A percentile compares a stretch with the other conserved stretches of the same genome.
Evolutionary conservation across 805 yeast species (phyloP).

Genomic region (Kuraishia borneana): DNA sequence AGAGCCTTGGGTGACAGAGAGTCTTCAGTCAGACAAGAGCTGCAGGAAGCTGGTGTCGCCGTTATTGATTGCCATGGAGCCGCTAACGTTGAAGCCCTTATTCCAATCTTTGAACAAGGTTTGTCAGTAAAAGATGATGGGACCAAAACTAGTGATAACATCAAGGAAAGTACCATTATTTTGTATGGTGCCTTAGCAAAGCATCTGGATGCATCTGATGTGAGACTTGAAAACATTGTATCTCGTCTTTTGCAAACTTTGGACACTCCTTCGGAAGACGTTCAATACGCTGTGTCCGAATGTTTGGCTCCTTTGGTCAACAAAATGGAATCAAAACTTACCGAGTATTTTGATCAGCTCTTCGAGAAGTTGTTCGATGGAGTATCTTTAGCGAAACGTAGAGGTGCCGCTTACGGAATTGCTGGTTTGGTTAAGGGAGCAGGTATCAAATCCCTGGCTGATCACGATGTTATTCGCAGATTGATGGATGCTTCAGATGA

Average conservation of each 20-base stretch:
- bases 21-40: conserved; percentile 61
- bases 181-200: conserved; percentile 87
- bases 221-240: conserved; percentile 53
- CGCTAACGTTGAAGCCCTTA: conserved; percentile 54
- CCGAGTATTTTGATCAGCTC: conserved; percentile 43
- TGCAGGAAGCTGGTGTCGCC: conserved; percentile 82
- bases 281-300: conserved; percentile 78
- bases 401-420: conserved; percentile 95
- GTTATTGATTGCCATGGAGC: conserved; percentile 60
- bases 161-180: conserved; percentile 74
- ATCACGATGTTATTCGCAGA: conserved; percentile 65
- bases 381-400: conserved; percentile 38
- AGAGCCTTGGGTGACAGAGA: conserved; percentile 70
- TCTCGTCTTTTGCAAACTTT: conserved; percentile 63
- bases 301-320: conserved; percentile 78
- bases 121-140: conserved; percentile 39
- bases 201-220: conserved; percentile 60
- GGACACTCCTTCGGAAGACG: conserved; percentile 81
- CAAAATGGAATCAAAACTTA: conserved; percentile 30
- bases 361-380: conserved; percentile 50
- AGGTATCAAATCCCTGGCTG: conserved; percentile 70
- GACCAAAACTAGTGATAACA: conserved; percentile 39
- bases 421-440: conserved; percentile 89
- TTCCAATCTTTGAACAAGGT: conserved; percentile 71
- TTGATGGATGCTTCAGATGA: conserved; percentile 82